Evolutionary conservation across 2,329 filamentous ascomycete genomes (phyloP), one percentile per base, ranked within the genome.

Genomic region (Pseudogymnoascus verrucosus): DNA sequence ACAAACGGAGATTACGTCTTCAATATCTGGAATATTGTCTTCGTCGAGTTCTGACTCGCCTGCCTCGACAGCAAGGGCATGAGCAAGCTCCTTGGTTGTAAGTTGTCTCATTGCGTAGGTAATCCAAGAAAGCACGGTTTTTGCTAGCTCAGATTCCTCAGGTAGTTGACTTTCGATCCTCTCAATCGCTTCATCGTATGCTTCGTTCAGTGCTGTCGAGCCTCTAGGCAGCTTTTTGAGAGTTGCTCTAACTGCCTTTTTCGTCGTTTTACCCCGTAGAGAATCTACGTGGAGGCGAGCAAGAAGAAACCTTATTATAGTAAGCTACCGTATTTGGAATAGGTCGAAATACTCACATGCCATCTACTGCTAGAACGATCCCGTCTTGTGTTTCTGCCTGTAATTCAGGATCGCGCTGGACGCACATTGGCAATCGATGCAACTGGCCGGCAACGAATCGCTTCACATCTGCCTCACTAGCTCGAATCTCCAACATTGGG

Each of bases 1-100:
- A 37, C 72, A 70, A 21, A 73, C 36, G 1, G 64, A 66, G 14
- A 71, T 67, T 6, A 73, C 42, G 4, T 69, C 69, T 26, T 64
- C 63, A 14, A 36, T 26, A 3, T 39, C 14, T 2, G 16, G 31
- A 37, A 60, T 36, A 37, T 60, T 39, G n/a, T 60, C 57, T 39
- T 60, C 16, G 5, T 60, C 57, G 2, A 60, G 57, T 8, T 60
- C 57, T 21, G 5, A 21, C 1, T 60, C 57, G 16, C 16, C 31
- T 37, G 2, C n/a, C 31, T 60, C 57, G 4, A 60, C 21, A 60
- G 31, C 57, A 60, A 60, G 16, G 14, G 57, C 57, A 37, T 60
- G 28, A 11, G 5, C 26, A 60, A 60, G 16, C 57, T 60, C 57
- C 4, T 10, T 26, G 0, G 14, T 26, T 37, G 31, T 36, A 4